Conservation (phyloP, 345 rosid species). For the Syzygium jambos region DNA sequence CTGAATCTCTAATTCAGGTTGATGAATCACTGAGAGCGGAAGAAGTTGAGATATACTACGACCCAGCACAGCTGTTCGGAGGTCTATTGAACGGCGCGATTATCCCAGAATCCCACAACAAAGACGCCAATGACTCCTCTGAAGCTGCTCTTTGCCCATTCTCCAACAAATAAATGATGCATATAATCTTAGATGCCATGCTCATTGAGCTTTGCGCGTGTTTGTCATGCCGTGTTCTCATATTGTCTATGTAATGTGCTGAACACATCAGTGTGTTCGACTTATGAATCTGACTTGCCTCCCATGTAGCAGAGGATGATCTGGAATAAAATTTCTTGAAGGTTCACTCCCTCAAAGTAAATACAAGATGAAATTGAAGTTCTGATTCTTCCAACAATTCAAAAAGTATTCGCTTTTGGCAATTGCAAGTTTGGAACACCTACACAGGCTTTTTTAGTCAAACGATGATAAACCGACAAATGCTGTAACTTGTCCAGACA, state of each 20-base stretch:
- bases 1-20: constrained; percentile 20
- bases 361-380: neutral
- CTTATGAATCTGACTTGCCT: neutral
- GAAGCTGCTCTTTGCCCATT: constrained; percentile 9
- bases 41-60: constrained; percentile 74
- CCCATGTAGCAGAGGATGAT: neutral
- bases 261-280: neutral
- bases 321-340: neutral
- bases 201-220: neutral
- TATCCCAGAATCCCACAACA: neutral
- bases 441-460: neutral
- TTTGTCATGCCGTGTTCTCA: neutral
- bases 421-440: neutral
- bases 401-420: neutral
- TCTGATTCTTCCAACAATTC: neutral
- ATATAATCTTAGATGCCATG: neutral
- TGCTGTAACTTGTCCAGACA: neutral
- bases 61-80: constrained; percentile 67
- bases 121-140: neutral
- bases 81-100: constrained; percentile 41
- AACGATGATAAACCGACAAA: neutral
- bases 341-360: neutral
- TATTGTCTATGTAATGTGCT: neutral
- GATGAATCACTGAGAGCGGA: constrained; percentile 64
- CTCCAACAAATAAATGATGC: neutral